Evolutionary conservation across 768 basidiomycete species (phyloP), one percentile per base, ranked within the genome.

Genomic region (Mycena pura): DNA sequence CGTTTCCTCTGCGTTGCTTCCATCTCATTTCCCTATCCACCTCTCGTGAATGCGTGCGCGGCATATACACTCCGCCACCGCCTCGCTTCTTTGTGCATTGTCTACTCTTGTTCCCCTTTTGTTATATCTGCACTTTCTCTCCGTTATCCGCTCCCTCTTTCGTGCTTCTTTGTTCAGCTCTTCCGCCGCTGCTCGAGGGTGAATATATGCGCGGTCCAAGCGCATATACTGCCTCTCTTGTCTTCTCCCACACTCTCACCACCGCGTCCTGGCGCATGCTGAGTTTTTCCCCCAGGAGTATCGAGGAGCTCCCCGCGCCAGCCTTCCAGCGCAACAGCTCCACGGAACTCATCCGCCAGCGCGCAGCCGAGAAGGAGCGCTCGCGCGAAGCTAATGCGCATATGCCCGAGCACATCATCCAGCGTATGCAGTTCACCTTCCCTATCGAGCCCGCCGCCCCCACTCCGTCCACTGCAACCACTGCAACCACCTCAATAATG

Each of bases 351-450:
- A 86, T 94, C 59, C 87, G 86, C 27, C 90, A 90, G 72, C 90
- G 91, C 25, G 92, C 93, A 0, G 87, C 78, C 19, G 92, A 93
- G 72, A 88, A 89, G 72, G 92, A 94, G 74, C 91, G 89, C 72
- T 85, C 80, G 69, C 88, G 91, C 53, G 90, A 91, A 72, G 86
- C 85, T 13, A 83, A 80, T 66, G 80, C 84, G 68, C 84, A 87
- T 62, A 81, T 84, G 25, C 78, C 80, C 56, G 86, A 88, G 6
- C 91, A 90, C 14, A 89, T 84, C 48, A 90, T 93, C 76, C 90
- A 92, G 66, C 87, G 92, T 43, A 93, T 93, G 91, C 92, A 95
- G 67, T 94, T 93, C 76, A 94, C 92, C 1, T 94, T 94, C 74
- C 89, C 89, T 66, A 82, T 93, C 66, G 92, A 89, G 60, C 89